Conservation (phyloP, 495 filamentous ascomycete species). For the Daldinia decipiens region DNA sequence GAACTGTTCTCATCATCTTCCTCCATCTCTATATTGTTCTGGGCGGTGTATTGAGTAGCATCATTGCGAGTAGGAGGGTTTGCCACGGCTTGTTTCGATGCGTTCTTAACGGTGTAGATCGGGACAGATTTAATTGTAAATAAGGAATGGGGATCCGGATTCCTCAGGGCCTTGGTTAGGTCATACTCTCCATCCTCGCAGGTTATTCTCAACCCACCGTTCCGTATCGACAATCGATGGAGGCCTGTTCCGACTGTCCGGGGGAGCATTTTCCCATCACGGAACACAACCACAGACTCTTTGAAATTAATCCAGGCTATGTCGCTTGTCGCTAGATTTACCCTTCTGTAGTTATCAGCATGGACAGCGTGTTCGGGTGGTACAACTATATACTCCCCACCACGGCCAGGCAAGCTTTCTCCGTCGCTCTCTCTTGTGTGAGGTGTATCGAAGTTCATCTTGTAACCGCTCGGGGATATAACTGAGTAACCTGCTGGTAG, state of each 20-base stretch:
- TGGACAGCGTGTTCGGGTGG: background rate
- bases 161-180: background rate
- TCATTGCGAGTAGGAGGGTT: background rate
- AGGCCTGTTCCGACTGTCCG: background rate
- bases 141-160: background rate
- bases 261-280: constrained; percentile 10
- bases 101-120: background rate
- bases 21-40: background rate
- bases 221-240: background rate
- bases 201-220: background rate
- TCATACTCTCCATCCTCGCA: constrained; percentile 7
- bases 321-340: background rate
- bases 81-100: background rate
- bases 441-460: constrained; percentile 7
- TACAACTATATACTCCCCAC: constrained; percentile 16
- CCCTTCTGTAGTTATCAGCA: background rate
- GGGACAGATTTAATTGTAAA: background rate
- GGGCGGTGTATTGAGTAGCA: no score
- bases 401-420: background rate
- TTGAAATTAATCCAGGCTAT: background rate
- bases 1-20: background rate
- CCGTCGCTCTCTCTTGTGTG: background rate
- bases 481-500: constrained; percentile 2
- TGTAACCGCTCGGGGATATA: background rate
- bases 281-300: constrained; percentile 13